Conservation (phyloP, 176 grass and related monocot genomes). For the Typha latifolia region DNA sequence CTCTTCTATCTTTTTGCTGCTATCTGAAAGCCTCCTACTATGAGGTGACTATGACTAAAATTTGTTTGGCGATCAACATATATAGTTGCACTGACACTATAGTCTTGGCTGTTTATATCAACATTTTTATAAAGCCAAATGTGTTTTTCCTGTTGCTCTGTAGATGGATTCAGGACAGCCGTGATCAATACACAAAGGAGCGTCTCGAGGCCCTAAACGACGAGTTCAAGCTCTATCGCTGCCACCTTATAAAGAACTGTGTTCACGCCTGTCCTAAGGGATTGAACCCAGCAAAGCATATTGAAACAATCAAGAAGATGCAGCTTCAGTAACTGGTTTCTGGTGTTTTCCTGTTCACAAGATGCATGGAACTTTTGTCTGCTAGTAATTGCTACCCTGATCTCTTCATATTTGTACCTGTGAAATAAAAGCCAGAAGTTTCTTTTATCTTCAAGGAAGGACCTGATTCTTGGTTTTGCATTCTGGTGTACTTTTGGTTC, state of each 20-base stretch:
- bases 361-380: not conserved
- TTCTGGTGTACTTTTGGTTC: not conserved
- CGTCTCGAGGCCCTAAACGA: conserved; percentile 79
- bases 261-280: conserved; percentile 87
- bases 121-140: not conserved
- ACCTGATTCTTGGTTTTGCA: not conserved
- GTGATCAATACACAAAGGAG: conserved; percentile 92
- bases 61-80: no score
- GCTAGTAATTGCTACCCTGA: not conserved
- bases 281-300: conserved; percentile 80
- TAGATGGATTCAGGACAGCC: conserved; percentile 99
- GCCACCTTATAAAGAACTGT: conserved; percentile 97
- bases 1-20: no score
- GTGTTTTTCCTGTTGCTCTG: not conserved
- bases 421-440: conserved; percentile 20
- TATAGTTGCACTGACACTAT: no score
- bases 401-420: conserved; percentile 4
- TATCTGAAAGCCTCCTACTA: no score
- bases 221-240: conserved; percentile 96
- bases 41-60: no score
- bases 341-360: not conserved
- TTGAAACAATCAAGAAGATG: conserved; percentile 87
- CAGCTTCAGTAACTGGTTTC: conserved; percentile 24
- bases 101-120: no score
- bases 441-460: not conserved